Evolutionary conservation across 1,139 yeast species (phyloP).

Genomic region (Yamadazyma sp.): DNA sequence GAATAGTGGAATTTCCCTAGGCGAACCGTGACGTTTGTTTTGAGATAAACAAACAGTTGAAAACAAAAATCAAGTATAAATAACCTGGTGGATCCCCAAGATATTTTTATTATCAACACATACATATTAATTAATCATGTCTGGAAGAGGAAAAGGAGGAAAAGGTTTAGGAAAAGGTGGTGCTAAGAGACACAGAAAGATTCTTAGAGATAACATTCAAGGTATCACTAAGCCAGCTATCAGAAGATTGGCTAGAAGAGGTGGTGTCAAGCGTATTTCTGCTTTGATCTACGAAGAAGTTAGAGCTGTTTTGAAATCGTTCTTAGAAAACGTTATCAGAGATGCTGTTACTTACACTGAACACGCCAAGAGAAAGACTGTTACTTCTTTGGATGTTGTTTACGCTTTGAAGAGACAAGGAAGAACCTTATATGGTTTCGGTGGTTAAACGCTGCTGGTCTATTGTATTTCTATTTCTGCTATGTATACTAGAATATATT

Average conservation of each 20-base stretch:
- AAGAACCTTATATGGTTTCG: conserved; percentile 99
- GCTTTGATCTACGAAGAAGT: conserved; percentile 99
- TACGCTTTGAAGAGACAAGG: conserved; percentile 82
- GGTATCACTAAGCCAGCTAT: conserved; percentile 99
- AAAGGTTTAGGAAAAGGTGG: conserved; percentile 99
- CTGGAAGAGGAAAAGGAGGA: conserved; percentile 99
- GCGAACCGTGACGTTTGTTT: conserved; percentile 1
- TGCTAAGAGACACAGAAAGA: conserved; percentile 99
- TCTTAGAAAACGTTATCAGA: conserved; percentile 96
- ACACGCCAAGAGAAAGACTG: conserved; percentile 99
- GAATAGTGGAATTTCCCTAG: background rate
- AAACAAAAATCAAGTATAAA: conserved; percentile 8
- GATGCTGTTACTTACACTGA: conserved; percentile 99
- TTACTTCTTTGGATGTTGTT: conserved; percentile 23
- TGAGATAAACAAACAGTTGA: background rate
- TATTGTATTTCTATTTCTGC: conserved; percentile 14
- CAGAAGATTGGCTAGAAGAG: conserved; percentile 99
- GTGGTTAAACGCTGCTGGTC: conserved; percentile 63
- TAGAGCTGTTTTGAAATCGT: conserved; percentile 93
- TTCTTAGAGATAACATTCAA: conserved; percentile 98
- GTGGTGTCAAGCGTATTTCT: conserved; percentile 99
- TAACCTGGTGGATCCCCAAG: conserved; percentile 3
- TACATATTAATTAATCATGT: conserved; percentile 54
- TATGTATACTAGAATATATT: conserved; percentile 20
- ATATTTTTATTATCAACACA: conserved; percentile 6